A percentile compares a stretch with the other conserved stretches of the same genome.
phyloP scores from a whole-genome alignment of 495 filamentous ascomycete genomes.

The Articulospora tetracladia region DNA sequence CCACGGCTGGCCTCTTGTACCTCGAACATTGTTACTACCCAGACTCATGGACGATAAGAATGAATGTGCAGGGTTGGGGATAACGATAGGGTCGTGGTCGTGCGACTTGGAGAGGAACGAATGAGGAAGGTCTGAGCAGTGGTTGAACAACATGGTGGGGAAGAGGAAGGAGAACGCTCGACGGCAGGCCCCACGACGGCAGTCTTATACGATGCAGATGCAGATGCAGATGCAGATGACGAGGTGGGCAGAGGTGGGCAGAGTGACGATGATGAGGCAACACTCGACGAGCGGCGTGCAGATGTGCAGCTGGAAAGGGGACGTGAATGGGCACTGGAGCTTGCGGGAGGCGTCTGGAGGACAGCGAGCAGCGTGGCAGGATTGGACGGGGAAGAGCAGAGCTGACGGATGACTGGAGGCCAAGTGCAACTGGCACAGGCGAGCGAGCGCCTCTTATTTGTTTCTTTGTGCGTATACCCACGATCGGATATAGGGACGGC shows the following conservation, averaged over 20 bases:
- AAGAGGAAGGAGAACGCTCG: constrained; percentile 9
- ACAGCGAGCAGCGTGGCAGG: too few relatives aligned
- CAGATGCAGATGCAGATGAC: background rate
- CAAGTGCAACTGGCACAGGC: constrained; percentile 8
- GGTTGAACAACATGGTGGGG: constrained; percentile 16
- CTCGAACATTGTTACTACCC: constrained; percentile 9
- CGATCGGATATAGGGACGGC: background rate
- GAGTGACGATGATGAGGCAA: too few relatives aligned
- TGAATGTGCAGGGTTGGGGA: constrained; percentile 4
- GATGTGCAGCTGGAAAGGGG: too few relatives aligned
- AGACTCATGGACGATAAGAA: constrained; percentile 14
- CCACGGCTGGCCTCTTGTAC: constrained; percentile 4
- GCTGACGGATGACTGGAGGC: constrained; percentile 2
- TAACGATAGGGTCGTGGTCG: background rate
- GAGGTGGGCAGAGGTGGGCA: background rate
- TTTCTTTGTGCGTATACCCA: constrained; percentile 12
- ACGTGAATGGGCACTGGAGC: too few relatives aligned
- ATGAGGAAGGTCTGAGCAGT: constrained; percentile 17
- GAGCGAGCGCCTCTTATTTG: constrained; percentile 17
- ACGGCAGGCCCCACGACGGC: background rate
- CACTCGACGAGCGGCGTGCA: too few relatives aligned
- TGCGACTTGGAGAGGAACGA: constrained; percentile 3
- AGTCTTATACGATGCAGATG: background rate
- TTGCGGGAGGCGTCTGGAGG: too few relatives aligned
- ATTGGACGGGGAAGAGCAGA: too few relatives aligned